A percentile compares a stretch with the other conserved stretches of the same genome.
Conservation (phyloP, 2,329 filamentous ascomycete species). For the Tolypocladium ophioglossoides region DNA sequence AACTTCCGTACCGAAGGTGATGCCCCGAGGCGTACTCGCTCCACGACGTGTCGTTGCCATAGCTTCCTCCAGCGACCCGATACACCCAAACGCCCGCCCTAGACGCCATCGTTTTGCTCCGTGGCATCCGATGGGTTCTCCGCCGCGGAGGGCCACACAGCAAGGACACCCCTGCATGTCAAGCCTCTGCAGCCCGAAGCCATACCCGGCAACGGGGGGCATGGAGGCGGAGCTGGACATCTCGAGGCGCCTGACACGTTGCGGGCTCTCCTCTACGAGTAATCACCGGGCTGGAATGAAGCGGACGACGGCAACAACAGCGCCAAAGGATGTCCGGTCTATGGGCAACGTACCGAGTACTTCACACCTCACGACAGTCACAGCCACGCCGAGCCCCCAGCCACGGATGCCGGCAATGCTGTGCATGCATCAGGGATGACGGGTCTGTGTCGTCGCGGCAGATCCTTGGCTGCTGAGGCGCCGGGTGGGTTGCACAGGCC, state of each 20-base stretch:
- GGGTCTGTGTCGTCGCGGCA: background rate
- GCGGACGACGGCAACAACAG: no score
- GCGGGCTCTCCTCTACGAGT: background rate
- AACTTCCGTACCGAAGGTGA: no score
- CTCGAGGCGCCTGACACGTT: background rate
- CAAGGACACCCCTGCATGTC: background rate
- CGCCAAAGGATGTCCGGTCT: no score
- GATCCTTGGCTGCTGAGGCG: background rate
- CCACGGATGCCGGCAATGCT: background rate
- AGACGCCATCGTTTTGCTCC: background rate
- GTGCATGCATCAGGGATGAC: background rate
- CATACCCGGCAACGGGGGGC: background rate
- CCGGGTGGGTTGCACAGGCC: background rate
- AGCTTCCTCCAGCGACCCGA: background rate
- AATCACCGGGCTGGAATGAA: background rate
- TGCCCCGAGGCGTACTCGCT: no score
- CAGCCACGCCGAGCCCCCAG: background rate
- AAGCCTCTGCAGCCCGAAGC: background rate
- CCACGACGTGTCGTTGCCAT: no score
- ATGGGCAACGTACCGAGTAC: no score
- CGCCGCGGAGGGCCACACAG: background rate
- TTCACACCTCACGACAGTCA: no score
- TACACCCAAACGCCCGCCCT: no score
- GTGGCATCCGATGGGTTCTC: background rate
- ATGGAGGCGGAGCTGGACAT: background rate